Base-by-base conservation (phyloP, 495 filamentous ascomycete genomes). In the Aspergillus panamensis region DNA sequence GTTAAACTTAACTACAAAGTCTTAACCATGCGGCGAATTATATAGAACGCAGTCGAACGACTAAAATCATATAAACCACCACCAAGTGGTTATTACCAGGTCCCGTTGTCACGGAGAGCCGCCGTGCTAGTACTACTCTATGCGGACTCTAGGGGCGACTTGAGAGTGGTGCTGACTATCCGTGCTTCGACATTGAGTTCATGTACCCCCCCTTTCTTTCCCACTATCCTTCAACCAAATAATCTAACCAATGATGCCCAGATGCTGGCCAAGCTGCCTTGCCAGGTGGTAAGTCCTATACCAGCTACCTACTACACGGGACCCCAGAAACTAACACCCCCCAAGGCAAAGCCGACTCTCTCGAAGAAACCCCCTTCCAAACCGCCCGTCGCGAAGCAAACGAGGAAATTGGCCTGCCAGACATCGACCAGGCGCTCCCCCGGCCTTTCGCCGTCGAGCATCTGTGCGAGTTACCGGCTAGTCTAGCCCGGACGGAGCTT, bases 331-430 rank as follows among this genome's bases (percentile, higher is more conserved):
- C 5, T 25, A 25, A 25, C 25, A 25, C 25, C 2, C 2, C 25
- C 25, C 25, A 33, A 80, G 75, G 79, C 43, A 81, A 82, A 72
- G 76, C 80, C 51, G 79, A 82, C 60, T 63, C 68, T 3, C 55
- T 74, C 5, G 21, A 65, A 16, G 83, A 84, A 65, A 78, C 77
- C 2, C 68, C 80, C 69, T 85, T 88, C 69, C 78, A 89, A 67
- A 94, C 91, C 47, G 90, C 92, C 20, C 85, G 91, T 17, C 84
- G 92, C 66, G 92, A 96, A 80, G 91, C 92, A 12, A 85, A 78
- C 66, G 92, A 96, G 66, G 92, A 96, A 72, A 96, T 96, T 67
- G 92, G 92, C 1, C 83, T 96, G 0, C 87, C 92, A 8, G 77
- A 82, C 51, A 81, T 84, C 62, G 76, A 83, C 63, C 63, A 73